Evolutionary conservation across 495 filamentous ascomycete genomes (phyloP), one percentile per base, ranked within the genome.

Genomic region (Neurospora tetraspora): DNA sequence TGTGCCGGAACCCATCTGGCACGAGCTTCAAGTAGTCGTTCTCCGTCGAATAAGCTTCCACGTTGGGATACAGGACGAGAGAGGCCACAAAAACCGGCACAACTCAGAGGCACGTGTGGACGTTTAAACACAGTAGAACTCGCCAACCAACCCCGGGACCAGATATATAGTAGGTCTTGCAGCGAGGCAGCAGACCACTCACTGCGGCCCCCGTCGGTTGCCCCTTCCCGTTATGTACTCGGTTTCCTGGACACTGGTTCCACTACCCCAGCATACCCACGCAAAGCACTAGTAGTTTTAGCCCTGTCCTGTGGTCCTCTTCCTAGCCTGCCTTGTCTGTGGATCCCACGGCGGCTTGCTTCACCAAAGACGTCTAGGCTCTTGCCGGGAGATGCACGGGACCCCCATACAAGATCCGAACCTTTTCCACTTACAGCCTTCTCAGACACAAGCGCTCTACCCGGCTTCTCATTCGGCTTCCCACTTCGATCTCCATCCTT

Each of bases 311-410:
- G 31, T 61, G 53, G 53, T 61, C 14, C 5, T 27, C 53, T 34
- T 71, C 68, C 53, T 71, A 31, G 65, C 69, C 68, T 70, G 70
- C 69, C 73, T 79, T 75, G 53, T 61, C 53, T 75, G 78, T 78
- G 75, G 72, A 79, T 78, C 72, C 75, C 42, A 70, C 71, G 72
- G 73, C 77, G 72, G 59, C 75, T 73, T 73, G 71, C 73, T 77
- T 27, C n/a, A n/a, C n/a, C n/a, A n/a, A 77, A 68, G 75, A 76
- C 75, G 73, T 74, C 76, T 73, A 75, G 76, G 61, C 73, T 74
- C 69, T 74, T 31, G 68, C 70, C 71, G 27, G 72, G 71, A 12
- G 68, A 69, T 75, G 70, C 76, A 45, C 73, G 71, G 40, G 73
- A 65, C 69, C 73, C 45, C 45, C 69, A 76, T 71, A 78, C 72